Conservation (phyloP, 176 grass and related monocot genomes). For the Coix lacrymajobi region DNA sequence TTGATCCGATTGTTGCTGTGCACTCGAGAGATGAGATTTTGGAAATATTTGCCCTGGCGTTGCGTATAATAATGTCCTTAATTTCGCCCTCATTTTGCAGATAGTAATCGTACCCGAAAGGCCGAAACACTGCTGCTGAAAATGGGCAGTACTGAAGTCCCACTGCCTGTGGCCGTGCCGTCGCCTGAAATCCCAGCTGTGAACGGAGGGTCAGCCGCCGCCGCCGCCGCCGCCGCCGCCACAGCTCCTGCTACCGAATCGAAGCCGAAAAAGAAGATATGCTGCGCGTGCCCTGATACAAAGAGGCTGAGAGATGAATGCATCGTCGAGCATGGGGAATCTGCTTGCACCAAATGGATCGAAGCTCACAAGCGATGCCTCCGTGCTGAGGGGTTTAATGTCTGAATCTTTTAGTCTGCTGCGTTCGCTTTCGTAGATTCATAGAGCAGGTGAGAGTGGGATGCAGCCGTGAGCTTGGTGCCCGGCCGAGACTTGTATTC, state of each 20-base stretch:
- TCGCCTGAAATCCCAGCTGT: not conserved
- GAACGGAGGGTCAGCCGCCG: not conserved
- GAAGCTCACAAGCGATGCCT: slow-evolving; percentile 68
- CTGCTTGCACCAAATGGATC: slow-evolving; percentile 59
- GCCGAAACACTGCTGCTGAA: not conserved
- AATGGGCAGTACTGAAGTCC: slow-evolving; percentile 32
- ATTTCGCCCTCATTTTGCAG: not conserved
- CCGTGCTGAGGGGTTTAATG: slow-evolving; percentile 78
- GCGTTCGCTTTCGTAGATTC: not conserved
- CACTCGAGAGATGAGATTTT: not conserved
- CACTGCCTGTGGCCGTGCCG: not conserved
- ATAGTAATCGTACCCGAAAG: not conserved
- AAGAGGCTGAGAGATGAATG: slow-evolving; percentile 82
- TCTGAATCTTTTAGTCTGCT: slow-evolving; percentile 31
- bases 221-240: not conserved
- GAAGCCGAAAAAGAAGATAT: slow-evolving; percentile 90
- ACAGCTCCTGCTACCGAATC: slow-evolving; percentile 1
- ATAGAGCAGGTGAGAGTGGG: not conserved
- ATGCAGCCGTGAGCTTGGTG: not conserved
- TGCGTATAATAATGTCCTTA: not conserved
- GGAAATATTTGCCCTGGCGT: not conserved
- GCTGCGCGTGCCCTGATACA: slow-evolving; percentile 87
- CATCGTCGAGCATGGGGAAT: slow-evolving; percentile 55
- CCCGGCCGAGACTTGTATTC: not conserved
- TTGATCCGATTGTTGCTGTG: not conserved